Evolutionary conservation across 805 yeast genomes (phyloP).

Genomic region (Zygoascus biomembranicola): DNA sequence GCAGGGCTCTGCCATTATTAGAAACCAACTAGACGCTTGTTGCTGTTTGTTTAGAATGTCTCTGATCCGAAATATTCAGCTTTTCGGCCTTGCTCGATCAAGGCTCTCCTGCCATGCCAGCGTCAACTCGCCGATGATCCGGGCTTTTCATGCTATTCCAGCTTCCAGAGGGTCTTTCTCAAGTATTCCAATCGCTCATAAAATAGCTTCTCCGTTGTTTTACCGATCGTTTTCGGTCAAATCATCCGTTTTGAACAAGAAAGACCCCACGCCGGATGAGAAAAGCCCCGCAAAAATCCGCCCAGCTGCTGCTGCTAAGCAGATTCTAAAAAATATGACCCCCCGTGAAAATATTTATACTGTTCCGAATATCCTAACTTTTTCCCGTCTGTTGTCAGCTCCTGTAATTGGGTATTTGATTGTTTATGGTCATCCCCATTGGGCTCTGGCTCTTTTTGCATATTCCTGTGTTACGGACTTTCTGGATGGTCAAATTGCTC

Average conservation of each 20-base stretch:
- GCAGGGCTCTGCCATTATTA: too few relatives aligned
- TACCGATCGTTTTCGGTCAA: background rate
- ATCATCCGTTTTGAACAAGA: background rate
- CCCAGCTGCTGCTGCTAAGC: background rate
- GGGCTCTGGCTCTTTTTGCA: conserved; percentile 65
- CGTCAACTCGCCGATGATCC: background rate
- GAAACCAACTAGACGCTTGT: too few relatives aligned
- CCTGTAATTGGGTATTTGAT: conserved; percentile 81
- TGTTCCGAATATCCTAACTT: conserved; percentile 77
- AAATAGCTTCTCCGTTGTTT: too few relatives aligned
- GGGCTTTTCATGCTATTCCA: background rate
- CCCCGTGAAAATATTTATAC: conserved; percentile 57
- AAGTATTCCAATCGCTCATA: background rate
- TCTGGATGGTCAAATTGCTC: conserved; percentile 85
- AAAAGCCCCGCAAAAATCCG: background rate
- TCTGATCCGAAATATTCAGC: background rate
- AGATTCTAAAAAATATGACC: background rate
- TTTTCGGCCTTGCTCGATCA: background rate
- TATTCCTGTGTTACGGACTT: conserved; percentile 89
- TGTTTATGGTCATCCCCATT: conserved; percentile 49
- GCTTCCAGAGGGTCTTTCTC: background rate
- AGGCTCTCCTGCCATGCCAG: background rate
- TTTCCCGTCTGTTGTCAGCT: conserved; percentile 69
- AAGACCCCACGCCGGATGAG: background rate
- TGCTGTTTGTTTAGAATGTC: background rate